phyloP scores from a whole-genome alignment of 1,139 yeast genomes.

The Scheffersomyces lignicola region DNA sequence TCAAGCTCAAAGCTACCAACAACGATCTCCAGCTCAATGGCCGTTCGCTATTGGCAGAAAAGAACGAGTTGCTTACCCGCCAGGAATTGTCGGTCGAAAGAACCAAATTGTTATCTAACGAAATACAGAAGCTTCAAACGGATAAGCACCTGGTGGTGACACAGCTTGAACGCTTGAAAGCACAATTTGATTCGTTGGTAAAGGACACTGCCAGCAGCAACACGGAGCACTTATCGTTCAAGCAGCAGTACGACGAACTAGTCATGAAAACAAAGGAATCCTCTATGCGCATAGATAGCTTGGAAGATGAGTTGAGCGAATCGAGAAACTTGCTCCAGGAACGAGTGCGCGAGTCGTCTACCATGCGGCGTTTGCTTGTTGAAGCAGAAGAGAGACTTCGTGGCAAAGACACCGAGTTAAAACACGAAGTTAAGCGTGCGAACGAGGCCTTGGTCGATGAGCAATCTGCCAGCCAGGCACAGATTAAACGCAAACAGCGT shows the following conservation, averaged over 20 bases:
- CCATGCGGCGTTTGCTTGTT: slow-evolving; percentile 65
- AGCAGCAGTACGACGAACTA: slow-evolving; percentile 79
- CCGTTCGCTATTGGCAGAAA: slow-evolving; percentile 33
- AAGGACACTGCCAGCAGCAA: slow-evolving; percentile 49
- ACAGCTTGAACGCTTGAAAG: slow-evolving; percentile 51
- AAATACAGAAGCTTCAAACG: slow-evolving; percentile 39
- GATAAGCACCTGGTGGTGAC: slow-evolving; percentile 55
- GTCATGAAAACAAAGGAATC: slow-evolving; percentile 67
- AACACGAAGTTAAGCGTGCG: slow-evolving; percentile 28
- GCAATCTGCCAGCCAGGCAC: slow-evolving; percentile 53
- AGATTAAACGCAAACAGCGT: slow-evolving; percentile 51
- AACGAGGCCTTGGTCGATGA: slow-evolving; percentile 61
- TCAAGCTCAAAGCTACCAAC: slow-evolving; percentile 44
- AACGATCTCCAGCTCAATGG: slow-evolving; percentile 42
- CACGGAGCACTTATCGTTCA: slow-evolving; percentile 58
- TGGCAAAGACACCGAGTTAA: slow-evolving; percentile 36
- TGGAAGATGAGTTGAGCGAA: slow-evolving; percentile 82
- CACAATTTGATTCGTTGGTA: slow-evolving; percentile 49
- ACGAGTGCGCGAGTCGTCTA: slow-evolving; percentile 73
- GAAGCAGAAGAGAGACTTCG: slow-evolving; percentile 67
- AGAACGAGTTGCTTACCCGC: slow-evolving; percentile 37
- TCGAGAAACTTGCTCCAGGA: slow-evolving; percentile 73
- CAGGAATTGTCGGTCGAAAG: slow-evolving; percentile 41
- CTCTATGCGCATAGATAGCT: slow-evolving; percentile 55
- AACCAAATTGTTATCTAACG: slow-evolving; percentile 31